Evolutionary conservation across 345 rosid species (phyloP).

Genomic region (Dipteronia sinensis): DNA sequence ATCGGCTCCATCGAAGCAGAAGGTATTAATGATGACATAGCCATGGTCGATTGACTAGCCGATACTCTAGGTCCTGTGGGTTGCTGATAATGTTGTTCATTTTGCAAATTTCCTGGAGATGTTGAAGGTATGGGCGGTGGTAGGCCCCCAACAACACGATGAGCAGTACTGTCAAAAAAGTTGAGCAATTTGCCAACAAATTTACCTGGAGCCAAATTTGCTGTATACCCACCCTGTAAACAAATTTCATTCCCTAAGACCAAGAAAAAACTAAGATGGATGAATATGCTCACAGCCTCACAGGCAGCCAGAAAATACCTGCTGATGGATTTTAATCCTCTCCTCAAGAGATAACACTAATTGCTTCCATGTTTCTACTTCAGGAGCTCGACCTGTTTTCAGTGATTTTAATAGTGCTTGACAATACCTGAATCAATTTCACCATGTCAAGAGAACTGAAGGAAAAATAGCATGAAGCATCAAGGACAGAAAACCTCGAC

Average conservation of each 20-base stretch:
- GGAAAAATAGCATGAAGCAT: conserved; percentile 18
- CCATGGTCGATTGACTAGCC: conserved; percentile 75
- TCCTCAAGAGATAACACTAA: conserved; percentile 66
- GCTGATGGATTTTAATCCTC: conserved; percentile 71
- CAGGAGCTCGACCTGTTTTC: conserved; percentile 70
- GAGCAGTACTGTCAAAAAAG: conserved; percentile 79
- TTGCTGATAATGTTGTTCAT: conserved; percentile 44
- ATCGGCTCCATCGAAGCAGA: conserved; percentile 79
- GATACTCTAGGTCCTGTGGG: conserved; percentile 52
- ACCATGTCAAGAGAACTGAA: conserved; percentile 31
- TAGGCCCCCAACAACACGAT: conserved; percentile 77
- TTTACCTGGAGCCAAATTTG: conserved; percentile 75
- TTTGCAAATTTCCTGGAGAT: conserved; percentile 42
- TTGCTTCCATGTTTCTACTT: conserved; percentile 70
- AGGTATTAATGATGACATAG: conserved; percentile 69
- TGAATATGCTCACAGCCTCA: not conserved
- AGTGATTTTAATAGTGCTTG: conserved; percentile 67
- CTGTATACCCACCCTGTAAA: conserved; percentile 72
- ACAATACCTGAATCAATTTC: conserved; percentile 58
- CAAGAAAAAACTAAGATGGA: not conserved
- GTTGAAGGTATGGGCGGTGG: conserved; percentile 64
- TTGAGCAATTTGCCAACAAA: conserved; percentile 75
- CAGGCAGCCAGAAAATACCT: conserved; percentile 38
- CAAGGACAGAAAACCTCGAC: conserved; percentile 24
- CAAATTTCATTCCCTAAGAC: conserved; percentile 11